Percentiles rank a stretch among this genome's conserved stretches.
These are phyloP conservation scores for Botrytis byssoidea DNA, from an alignment of 2,329 filamentous ascomycete genomes.

Conservation along the genomic window DNA sequence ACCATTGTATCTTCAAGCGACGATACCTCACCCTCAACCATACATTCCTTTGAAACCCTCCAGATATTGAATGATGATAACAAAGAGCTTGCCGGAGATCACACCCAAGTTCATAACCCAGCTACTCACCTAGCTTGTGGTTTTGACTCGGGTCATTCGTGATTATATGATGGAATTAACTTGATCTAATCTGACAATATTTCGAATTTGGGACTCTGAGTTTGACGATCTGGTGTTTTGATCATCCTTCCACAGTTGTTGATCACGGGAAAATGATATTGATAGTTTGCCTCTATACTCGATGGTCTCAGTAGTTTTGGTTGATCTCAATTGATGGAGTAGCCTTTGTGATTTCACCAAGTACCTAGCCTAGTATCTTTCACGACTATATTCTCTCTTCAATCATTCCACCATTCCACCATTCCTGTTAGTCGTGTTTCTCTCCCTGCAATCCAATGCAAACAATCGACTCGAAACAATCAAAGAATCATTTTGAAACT, in stretches of 20 bases:
- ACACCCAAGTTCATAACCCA: conserved; percentile 24
- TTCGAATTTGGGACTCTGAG: too few relatives aligned
- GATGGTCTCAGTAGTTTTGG: not conserved
- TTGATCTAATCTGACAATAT: conserved; percentile 26
- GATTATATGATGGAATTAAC: conserved; percentile 22
- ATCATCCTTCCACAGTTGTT: not conserved
- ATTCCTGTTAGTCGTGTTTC: not conserved
- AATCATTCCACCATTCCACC: not conserved
- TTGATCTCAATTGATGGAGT: not conserved
- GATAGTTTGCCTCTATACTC: not conserved
- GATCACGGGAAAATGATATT: not conserved
- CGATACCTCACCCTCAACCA: not conserved
- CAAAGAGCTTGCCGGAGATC: conserved; percentile 29
- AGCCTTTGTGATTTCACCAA: too few relatives aligned
- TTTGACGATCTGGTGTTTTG: not conserved
- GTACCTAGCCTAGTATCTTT: not conserved
- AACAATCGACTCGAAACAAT: not conserved
- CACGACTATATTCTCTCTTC: not conserved
- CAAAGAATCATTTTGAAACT: not conserved
- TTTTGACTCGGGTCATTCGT: conserved; percentile 22
- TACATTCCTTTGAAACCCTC: not conserved
- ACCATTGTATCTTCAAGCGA: not conserved
- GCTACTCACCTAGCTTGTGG: conserved; percentile 19
- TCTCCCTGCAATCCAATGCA: not conserved
- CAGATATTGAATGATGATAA: conserved; percentile 28